phyloP scores from a whole-genome alignment of 1,139 yeast species.

The Lodderomyces oxycetoniae region DNA sequence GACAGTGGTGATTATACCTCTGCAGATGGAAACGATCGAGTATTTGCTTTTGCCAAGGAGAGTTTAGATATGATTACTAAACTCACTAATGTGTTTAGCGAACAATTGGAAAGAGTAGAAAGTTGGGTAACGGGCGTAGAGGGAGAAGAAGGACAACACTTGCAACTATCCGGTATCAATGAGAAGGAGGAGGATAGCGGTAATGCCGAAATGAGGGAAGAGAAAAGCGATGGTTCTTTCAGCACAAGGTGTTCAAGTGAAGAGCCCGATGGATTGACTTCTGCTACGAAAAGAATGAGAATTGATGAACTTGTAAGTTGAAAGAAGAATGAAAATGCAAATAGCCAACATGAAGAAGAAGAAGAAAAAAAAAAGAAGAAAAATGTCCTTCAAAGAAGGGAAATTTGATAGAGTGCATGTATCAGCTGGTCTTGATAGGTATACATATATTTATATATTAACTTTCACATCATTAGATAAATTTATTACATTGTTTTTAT shows the following conservation, averaged over 20 bases:
- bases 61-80: constrained; percentile 83
- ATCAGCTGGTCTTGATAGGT: constrained; percentile 2
- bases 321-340: background rate
- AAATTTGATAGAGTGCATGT: too few species aligned
- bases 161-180: constrained; percentile 2
- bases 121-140: constrained; percentile 62
- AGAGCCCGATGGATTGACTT: constrained; percentile 12
- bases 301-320: constrained; percentile 8
- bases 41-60: constrained; percentile 80
- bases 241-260: constrained; percentile 11
- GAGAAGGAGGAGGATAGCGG: constrained; percentile 5
- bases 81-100: constrained; percentile 78
- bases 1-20: constrained; percentile 4
- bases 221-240: constrained; percentile 2
- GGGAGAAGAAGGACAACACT: constrained; percentile 4
- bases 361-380: background rate
- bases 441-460: background rate
- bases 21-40: constrained; percentile 54
- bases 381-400: background rate
- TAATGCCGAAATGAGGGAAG: constrained; percentile 10
- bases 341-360: background rate
- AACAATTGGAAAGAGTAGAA: constrained; percentile 79
- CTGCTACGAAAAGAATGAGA: constrained; percentile 16
- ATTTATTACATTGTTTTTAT: background rate
- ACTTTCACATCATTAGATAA: too few species aligned